Evolutionary conservation across 805 yeast species (phyloP), one percentile per base, ranked within the genome.

Genomic region (Monosporozyma aquatica): DNA sequence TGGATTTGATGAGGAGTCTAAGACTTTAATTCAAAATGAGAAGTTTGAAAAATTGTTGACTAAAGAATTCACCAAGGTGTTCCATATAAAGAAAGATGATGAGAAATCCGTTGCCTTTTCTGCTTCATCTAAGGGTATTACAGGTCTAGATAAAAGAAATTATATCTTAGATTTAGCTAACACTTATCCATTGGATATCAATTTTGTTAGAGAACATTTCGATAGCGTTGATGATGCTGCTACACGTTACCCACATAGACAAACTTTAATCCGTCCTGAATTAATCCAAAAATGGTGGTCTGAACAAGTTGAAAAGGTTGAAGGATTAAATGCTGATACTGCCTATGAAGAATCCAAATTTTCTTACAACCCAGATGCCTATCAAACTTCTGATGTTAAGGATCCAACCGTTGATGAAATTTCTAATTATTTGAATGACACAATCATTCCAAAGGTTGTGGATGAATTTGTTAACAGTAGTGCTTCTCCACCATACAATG

Each of bases 251-350:
- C 95, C 96, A 14, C 96, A 87, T 58, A 75, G 76, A 49, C 85
- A 87, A 63, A 71, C 83, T 11, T 74, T 83, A 21, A 56, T 90
- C 36, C 80, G 97, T 66, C 79, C 78, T 49, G 97, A 90, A 65
- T 92, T 95, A 14, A 77, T 90, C 38, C 90, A 80, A 51, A 85
- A 80, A 53, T 90, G 95, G 96, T 86, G 92, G 81, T 75, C 75
- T 56, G 63, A 76, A 45, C 76, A 80, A 56, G 72, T 82, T 3
- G 74, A 82, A 13, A 68, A 38, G 13, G 52, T 53, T 7, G 54
- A 54, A 21, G 52, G 49, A 20, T 32, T 51, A 14, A 47, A 47
- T 11, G 38, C 53, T 15, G 51, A 75, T 43, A 66, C 64, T 41
- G 67, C 62, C 11, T 56, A 52, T 29, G 65, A 64, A n/a, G 68